A percentile compares a stretch with the other conserved stretches of the same genome.
These are phyloP conservation scores for Metschnikowia borealis DNA, from an alignment of 805 yeast genomes.

Conservation along the genomic window DNA sequence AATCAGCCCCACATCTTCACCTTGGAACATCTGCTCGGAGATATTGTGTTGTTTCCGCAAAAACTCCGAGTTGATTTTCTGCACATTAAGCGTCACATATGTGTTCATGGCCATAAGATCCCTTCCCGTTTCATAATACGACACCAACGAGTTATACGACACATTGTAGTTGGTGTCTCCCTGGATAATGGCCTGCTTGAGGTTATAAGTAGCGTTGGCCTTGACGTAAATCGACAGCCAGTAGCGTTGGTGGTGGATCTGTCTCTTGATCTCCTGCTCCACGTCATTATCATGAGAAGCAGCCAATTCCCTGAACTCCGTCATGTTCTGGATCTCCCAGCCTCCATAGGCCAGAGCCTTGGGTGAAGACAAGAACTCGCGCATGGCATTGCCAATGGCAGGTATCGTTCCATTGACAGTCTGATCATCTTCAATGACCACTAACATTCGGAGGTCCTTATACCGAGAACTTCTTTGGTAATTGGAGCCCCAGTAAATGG, in stretches of 20 bases:
- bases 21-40: slow-evolving; percentile 13
- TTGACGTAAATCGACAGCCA: slow-evolving; percentile 62
- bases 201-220: slow-evolving; percentile 42
- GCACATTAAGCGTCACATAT: slow-evolving; percentile 41
- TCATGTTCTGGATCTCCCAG: slow-evolving; percentile 33
- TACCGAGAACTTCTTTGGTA: slow-evolving; percentile 27
- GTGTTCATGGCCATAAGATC: slow-evolving; percentile 49
- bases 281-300: slow-evolving; percentile 20
- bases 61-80: slow-evolving; percentile 31
- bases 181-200: slow-evolving; percentile 36
- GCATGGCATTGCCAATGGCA: slow-evolving; percentile 27
- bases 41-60: slow-evolving; percentile 23
- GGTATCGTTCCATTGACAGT: slow-evolving; percentile 21
- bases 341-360: slow-evolving; percentile 25
- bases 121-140: slow-evolving; percentile 59
- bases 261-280: slow-evolving; percentile 37
- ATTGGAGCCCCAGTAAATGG: slow-evolving; percentile 50
- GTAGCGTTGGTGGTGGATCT: slow-evolving; percentile 51
- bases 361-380: slow-evolving; percentile 11
- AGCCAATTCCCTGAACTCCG: slow-evolving; percentile 29
- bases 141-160: slow-evolving; percentile 29
- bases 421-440: slow-evolving; percentile 35
- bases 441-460: slow-evolving; percentile 33
- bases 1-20: slow-evolving; percentile 13
- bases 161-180: slow-evolving; percentile 31